Base-by-base conservation (phyloP, 345 rosid species). In the Bruguiera parviflora region DNA sequence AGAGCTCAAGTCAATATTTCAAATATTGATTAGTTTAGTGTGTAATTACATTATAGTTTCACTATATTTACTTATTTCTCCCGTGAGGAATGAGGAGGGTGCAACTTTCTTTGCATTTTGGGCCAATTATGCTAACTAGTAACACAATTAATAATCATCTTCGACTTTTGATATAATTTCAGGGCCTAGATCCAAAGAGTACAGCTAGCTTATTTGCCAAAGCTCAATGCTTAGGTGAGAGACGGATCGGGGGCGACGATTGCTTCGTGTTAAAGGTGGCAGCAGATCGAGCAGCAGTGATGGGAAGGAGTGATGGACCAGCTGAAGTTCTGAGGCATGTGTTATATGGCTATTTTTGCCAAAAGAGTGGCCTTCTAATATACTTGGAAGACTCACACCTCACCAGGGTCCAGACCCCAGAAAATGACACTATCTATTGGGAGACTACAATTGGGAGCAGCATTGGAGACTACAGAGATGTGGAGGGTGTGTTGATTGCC, bases 371-470 rank as follows among this genome's bases (percentile, higher is more conserved):
- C 18, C 78, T 94, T 4, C 73, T 94, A 5, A 77, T 94, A 24
- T 92, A 94, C 76, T 25, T 91, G 31, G 99, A 94, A 66, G 99
- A 94, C 74, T 94, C 99, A 0, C 96, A 94, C 59, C 87, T 94
- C 33, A 89, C 92, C 4, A 81, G 99, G 25, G 98, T 91, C 1
- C 83, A 69, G 19, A 82, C 87, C n/a, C 84, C 85, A 18, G 86
- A 82, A 6, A 84, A 87, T 24, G 88, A 82, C 27, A 74, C 80
- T 1, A 83, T 91, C 49, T 93, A 91, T 66, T 93, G 97, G 98
- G 98, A 93, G 72, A 93, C 97, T 0, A 93, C 94, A 0, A 93
- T 91, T 20, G 97, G 98, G 52, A 93, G 92, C 57, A 86, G 92
- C 79, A 85, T 93, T 13, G 91, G 84, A 3, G 98, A 91, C 58